Percentiles rank a stretch among this genome's conserved stretches.
Conservation (phyloP, 768 basidiomycete genomes). For the Naganishia friedmannii region DNA sequence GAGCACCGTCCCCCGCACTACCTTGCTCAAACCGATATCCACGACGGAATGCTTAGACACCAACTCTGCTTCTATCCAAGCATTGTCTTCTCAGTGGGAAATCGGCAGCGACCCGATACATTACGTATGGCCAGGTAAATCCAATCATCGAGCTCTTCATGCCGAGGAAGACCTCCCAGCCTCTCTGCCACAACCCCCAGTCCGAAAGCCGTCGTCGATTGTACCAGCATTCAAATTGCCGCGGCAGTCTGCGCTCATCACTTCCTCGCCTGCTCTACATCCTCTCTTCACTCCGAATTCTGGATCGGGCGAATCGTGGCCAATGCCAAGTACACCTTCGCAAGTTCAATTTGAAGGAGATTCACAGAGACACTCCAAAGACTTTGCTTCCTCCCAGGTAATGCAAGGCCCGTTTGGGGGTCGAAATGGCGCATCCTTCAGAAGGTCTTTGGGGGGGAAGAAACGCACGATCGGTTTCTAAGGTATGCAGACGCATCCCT, state of each 20-base stretch:
- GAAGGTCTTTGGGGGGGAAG: constrained; percentile 7
- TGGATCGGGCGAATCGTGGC: background rate
- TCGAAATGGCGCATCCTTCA: background rate
- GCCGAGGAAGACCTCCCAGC: background rate
- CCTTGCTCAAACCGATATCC: background rate
- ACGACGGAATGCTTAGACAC: background rate
- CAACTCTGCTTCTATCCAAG: background rate
- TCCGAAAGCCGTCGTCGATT: background rate
- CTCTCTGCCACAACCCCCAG: background rate
- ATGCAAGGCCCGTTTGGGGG: constrained; percentile 20
- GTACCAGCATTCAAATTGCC: background rate
- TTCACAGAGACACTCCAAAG: constrained; percentile 12
- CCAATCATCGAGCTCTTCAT: background rate
- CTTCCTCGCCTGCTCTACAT: background rate
- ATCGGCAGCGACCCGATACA: background rate
- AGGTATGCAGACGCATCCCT: background rate
- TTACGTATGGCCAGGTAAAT: background rate
- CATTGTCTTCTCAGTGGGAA: constrained; percentile 7
- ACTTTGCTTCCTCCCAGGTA: constrained; percentile 23
- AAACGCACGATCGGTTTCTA: constrained; percentile 29
- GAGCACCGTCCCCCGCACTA: background rate
- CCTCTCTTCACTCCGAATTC: too few species aligned
- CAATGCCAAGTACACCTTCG: background rate
- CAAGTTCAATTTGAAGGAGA: constrained; percentile 14
- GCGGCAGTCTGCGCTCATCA: background rate